A percentile compares a stretch with the other conserved stretches of the same genome.
phyloP scores from a whole-genome alignment of 2,329 filamentous ascomycete species.

The Ophiostoma novo-ulmi region DNA sequence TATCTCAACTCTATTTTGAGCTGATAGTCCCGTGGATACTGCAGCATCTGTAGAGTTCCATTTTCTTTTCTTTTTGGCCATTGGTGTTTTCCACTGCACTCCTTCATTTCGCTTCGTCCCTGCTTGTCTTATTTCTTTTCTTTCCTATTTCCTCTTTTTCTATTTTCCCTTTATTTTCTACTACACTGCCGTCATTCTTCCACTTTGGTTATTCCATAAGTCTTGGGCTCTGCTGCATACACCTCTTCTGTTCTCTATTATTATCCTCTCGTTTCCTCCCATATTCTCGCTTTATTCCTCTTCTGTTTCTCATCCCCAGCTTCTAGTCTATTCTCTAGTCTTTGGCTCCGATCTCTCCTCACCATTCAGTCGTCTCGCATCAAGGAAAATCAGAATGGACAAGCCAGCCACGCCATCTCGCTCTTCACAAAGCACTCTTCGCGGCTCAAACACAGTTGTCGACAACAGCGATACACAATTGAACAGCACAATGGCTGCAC shows the following conservation, averaged over 20 bases:
- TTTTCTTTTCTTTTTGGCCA: not conserved
- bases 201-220: not conserved
- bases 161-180: not conserved
- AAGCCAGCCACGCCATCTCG: not conserved
- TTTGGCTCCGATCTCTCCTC: not conserved
- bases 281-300: not conserved
- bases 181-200: not conserved
- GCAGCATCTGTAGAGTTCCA: not conserved
- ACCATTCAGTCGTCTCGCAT: not conserved
- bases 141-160: too few relatives aligned
- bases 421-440: constrained; percentile 8
- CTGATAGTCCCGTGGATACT: not conserved
- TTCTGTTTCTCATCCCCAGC: not conserved
- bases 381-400: not conserved
- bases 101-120: not conserved
- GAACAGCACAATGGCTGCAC: not conserved
- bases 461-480: not conserved
- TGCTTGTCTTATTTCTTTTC: not conserved
- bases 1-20: not conserved
- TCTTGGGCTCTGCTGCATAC: not conserved
- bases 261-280: not conserved
- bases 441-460: not conserved
- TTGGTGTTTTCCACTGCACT: not conserved
- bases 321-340: not conserved
- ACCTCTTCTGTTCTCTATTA: not conserved